Base-by-base conservation (phyloP, 805 yeast genomes). In the Dipodascus albidus region DNA sequence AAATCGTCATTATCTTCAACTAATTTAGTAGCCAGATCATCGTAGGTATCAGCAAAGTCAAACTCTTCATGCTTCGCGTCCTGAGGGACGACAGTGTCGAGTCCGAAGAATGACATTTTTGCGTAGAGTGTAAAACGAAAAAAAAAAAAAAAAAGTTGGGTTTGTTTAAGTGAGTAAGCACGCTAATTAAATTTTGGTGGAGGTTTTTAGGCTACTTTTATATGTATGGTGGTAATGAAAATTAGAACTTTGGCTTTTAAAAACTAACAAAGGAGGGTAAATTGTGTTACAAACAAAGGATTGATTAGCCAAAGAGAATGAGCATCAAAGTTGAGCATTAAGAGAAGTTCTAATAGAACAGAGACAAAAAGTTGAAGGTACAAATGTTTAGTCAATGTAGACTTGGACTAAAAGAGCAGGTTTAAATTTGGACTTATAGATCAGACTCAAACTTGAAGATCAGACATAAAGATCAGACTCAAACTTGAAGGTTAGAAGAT, bases 31-130 rank as follows among this genome's bases (percentile, higher is more conserved):
- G 87, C 95, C 53, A 83, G 74, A 1, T 91, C 90, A 52, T 81
- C 86, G 91, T 82, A 44, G 33, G 88, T 95, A 62, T 88, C 95
- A 64, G 87, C 88, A 64, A 86, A 89, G 65, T 79, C 54, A 15
- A 33, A 23, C 51, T 57, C 52, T 59, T 57, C 14, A 47, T 47
- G 22, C 50, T 54, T 55, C 44, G 55, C 55, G 41, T 42, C 55
- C 51, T 54, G 56, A 9, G 54, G 50, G 23, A 51, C 53, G 23
- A 72, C 64, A 21, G 83, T 71, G 61, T 81, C 81, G 62, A 81
- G 79, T 23, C 85, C 86, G 67, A 82, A 82, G 63, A 82, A 82
- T 42, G 87, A 82, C 87, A 82, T 82, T 17, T 24, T 42, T 38
- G 17, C 20, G 44, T 27, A 11, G 33, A 27, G 33, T 27, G 33